Conservation (phyloP, 345 rosid genomes). For the Syzygium oleosum region DNA sequence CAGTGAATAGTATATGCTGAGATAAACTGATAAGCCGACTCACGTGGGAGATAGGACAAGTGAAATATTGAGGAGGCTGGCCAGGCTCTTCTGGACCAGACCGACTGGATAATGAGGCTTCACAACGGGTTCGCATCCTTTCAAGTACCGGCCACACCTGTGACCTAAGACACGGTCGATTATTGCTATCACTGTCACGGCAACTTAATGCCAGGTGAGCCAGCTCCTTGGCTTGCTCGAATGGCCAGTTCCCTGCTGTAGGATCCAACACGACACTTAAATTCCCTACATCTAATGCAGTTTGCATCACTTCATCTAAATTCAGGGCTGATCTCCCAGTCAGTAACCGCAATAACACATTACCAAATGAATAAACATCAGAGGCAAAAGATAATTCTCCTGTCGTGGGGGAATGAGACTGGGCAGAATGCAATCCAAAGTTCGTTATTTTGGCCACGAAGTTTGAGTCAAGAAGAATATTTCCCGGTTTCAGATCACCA, state of each 20-base stretch:
- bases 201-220: conserved; percentile 77
- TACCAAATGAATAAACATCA: conserved; percentile 83
- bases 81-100: conserved; percentile 7
- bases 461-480: conserved; percentile 75
- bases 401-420: not conserved
- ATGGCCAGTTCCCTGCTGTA: conserved; percentile 91
- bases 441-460: conserved; percentile 71
- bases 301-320: conserved; percentile 49
- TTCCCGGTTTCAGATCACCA: conserved; percentile 62
- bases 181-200: conserved; percentile 49
- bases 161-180: conserved; percentile 70
- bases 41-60: conserved; percentile 84
- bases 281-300: conserved; percentile 46
- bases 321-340: conserved; percentile 65
- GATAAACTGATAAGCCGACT: not conserved
- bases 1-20: not conserved
- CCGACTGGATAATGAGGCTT: not conserved
- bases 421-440: conserved; percentile 47
- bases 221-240: conserved; percentile 69
- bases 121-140: conserved; percentile 44
- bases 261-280: conserved; percentile 59
- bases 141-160: conserved; percentile 80
- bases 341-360: conserved; percentile 56
- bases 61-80: conserved; percentile 58
- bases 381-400: conserved; percentile 73